These are phyloP conservation scores for Leishmania braziliensis DNA, from an alignment of 208 protist species.

Conservation along the genomic window DNA sequence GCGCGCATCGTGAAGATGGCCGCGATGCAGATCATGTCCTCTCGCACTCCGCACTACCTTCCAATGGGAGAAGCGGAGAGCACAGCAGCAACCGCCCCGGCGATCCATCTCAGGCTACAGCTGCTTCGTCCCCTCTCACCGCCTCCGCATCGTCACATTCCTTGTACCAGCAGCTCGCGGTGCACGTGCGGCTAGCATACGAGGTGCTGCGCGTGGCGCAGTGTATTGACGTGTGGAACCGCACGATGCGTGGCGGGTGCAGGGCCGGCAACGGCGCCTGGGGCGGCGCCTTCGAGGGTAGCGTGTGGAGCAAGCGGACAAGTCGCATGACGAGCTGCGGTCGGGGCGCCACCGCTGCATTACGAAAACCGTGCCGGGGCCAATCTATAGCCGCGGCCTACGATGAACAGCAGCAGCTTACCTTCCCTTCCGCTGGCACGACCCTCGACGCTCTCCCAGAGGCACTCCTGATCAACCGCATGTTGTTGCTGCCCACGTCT, in stretches of 20 bases:
- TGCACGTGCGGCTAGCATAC: slow-evolving; percentile 30
- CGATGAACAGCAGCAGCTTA: slow-evolving; percentile 12
- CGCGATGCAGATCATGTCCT: neutral
- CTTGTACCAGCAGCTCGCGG: slow-evolving; percentile 32
- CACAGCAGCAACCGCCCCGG: neutral
- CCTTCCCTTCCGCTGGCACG: slow-evolving; percentile 3
- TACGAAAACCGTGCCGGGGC: neutral
- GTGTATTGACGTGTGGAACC: slow-evolving; percentile 43
- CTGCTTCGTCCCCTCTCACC: neutral
- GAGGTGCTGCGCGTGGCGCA: slow-evolving; percentile 43
- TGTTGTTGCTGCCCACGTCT: slow-evolving; percentile 38
- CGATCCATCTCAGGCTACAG: neutral
- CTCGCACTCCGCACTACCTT: neutral
- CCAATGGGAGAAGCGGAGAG: neutral
- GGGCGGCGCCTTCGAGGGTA: neutral
- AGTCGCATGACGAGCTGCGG: neutral
- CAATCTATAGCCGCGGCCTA: neutral
- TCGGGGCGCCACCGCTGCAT: neutral
- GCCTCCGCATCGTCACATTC: neutral
- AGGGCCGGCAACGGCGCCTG: neutral
- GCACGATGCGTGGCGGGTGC: slow-evolving; percentile 1
- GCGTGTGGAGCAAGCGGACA: neutral
- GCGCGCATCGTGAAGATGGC: neutral
- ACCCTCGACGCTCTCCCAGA: slow-evolving; percentile 29
- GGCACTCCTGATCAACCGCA: slow-evolving; percentile 36